Evolutionary conservation across 129 eudicot species (phyloP).

Genomic region (Rutidosis leptorrhynchoides): DNA sequence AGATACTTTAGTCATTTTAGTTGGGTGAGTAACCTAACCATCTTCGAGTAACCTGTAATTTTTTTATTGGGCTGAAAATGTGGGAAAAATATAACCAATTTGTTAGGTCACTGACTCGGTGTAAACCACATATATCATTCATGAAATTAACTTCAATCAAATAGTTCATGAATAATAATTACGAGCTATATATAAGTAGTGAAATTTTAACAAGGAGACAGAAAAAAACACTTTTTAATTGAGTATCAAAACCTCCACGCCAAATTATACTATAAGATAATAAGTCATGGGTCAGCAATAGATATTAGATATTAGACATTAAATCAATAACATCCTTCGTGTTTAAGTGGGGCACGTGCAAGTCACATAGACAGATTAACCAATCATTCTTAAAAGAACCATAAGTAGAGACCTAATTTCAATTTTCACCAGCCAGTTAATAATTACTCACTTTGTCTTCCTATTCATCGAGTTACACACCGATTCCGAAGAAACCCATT

Average conservation of each 20-base stretch:
- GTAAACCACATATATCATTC: too few species aligned
- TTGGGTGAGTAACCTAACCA: too few species aligned
- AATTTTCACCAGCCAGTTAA: conserved; percentile 8
- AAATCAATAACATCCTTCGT: not conserved
- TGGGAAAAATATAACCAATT: too few species aligned
- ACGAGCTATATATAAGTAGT: too few species aligned
- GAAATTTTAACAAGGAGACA: too few species aligned
- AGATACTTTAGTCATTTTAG: too few species aligned
- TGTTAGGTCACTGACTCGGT: too few species aligned
- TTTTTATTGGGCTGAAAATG: too few species aligned
- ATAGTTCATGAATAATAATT: too few species aligned
- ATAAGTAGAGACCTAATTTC: conserved; percentile 17
- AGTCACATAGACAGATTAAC: conserved; percentile 4
- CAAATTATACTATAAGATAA: not conserved
- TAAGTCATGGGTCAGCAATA: not conserved
- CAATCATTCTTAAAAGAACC: not conserved
- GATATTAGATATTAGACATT: conserved; percentile 11
- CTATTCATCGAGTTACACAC: conserved; percentile 31
- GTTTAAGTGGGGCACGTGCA: conserved; percentile 21
- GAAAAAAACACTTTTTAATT: not conserved
- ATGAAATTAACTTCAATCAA: too few species aligned
- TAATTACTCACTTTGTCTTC: conserved; percentile 6
- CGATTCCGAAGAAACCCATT: conserved; percentile 64
- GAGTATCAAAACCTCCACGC: not conserved
- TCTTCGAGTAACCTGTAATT: too few species aligned